Percentiles rank a stretch among this genome's conserved stretches.
Conservation (phyloP, 2,329 filamentous ascomycete genomes). For the Lecanoromycetidae sp. region DNA sequence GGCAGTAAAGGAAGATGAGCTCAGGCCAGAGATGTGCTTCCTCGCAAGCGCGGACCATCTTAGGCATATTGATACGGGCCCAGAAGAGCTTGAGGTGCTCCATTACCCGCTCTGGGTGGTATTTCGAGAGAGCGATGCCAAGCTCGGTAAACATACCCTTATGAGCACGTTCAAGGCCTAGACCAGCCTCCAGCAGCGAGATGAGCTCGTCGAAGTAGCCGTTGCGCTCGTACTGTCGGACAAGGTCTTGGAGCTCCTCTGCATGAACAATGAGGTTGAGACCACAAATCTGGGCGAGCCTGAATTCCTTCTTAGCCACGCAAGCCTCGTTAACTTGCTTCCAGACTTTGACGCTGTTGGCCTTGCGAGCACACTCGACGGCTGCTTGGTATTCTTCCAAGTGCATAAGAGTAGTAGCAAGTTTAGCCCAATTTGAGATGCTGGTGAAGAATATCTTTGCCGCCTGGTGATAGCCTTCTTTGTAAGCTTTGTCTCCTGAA, state of each 20-base stretch:
- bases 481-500: constrained; percentile 95
- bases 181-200: constrained; percentile 79
- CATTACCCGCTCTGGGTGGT: constrained; percentile 92
- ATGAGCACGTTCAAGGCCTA: constrained; percentile 81
- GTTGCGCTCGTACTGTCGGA: constrained; percentile 92
- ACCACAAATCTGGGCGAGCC: constrained; percentile 95
- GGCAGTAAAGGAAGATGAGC: constrained; percentile 92
- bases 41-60: constrained; percentile 87
- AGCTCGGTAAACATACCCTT: constrained; percentile 97
- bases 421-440: constrained; percentile 99
- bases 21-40: constrained; percentile 95
- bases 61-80: constrained; percentile 93
- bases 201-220: constrained; percentile 99
- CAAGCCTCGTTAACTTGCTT: constrained; percentile 96
- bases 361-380: constrained; percentile 94
- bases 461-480: constrained; percentile 85
- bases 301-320: constrained; percentile 96
- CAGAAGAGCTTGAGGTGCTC: constrained; percentile 98
- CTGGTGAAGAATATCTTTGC: constrained; percentile 98
- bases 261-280: constrained; percentile 96
- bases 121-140: constrained; percentile 83
- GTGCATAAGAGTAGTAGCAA: constrained; percentile 94
- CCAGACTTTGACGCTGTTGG: constrained; percentile 99
- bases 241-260: constrained; percentile 82
- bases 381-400: constrained; percentile 94